Evolutionary conservation across 2,329 filamentous ascomycete species (phyloP).

Genomic region (Colletotrichum echinochloae): DNA sequence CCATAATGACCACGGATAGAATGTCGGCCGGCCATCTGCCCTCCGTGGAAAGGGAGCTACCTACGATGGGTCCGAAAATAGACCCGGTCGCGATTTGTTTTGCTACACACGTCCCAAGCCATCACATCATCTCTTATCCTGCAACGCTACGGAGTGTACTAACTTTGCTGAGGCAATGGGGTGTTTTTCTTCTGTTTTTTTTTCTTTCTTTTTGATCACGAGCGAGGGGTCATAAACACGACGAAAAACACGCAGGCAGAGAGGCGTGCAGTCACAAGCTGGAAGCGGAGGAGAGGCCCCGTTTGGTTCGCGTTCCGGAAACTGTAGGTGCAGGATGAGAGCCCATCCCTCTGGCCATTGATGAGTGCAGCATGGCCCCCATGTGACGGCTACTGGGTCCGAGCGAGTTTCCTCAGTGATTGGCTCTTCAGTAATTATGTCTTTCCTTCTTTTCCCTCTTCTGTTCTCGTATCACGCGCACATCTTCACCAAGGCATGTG

Average conservation of each 20-base stretch:
- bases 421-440: neutral
- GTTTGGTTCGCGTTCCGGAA: slow-evolving; percentile 2
- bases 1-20: slow-evolving; percentile 5
- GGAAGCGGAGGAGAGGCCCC: slow-evolving; percentile 24
- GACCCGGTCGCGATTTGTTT: neutral
- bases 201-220: neutral
- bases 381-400: slow-evolving; percentile 17
- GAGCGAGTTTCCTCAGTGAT: neutral
- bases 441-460: neutral
- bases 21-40: slow-evolving; percentile 1
- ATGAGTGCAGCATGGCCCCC: slow-evolving; percentile 28
- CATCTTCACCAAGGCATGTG: neutral
- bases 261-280: neutral
- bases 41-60: neutral
- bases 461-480: neutral
- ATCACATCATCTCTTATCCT: neutral
- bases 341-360: slow-evolving; percentile 20
- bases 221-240: neutral
- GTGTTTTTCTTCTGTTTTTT: neutral
- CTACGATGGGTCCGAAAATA: neutral
- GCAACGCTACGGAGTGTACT: neutral
- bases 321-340: neutral
- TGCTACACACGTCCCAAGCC: neutral
- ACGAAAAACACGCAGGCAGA: neutral
- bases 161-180: neutral